These are phyloP conservation scores for Clavariopsis aquatica DNA, from an alignment of 495 filamentous ascomycete genomes.

Conservation along the genomic window DNA sequence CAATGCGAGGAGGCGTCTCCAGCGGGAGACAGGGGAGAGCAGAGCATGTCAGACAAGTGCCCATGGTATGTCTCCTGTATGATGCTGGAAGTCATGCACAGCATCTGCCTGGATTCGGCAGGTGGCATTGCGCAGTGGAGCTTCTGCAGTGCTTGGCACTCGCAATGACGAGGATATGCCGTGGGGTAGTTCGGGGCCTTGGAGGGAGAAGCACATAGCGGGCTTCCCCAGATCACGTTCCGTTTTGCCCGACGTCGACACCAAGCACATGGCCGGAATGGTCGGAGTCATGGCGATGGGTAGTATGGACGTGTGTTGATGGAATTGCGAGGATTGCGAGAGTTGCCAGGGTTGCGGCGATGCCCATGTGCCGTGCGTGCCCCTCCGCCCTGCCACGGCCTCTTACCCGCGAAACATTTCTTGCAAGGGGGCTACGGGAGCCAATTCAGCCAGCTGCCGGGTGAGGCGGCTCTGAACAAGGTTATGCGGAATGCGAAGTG, in stretches of 20 bases:
- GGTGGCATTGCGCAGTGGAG: background rate
- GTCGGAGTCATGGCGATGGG: background rate
- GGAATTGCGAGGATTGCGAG: background rate
- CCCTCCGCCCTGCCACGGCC: background rate
- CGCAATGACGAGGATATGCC: background rate
- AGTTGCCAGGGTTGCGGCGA: background rate
- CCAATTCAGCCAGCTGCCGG: background rate
- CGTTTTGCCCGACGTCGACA: background rate
- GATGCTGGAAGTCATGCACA: background rate
- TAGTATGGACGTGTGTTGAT: background rate
- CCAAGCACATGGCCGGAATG: background rate
- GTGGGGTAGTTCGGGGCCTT: background rate
- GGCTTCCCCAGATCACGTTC: background rate
- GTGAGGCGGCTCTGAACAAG: too few relatives aligned
- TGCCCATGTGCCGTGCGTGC: background rate
- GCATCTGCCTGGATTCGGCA: slow-evolving; percentile 3
- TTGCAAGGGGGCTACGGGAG: background rate
- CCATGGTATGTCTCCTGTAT: too few relatives aligned
- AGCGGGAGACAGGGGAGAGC: too few relatives aligned
- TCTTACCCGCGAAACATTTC: background rate
- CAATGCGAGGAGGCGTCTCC: too few relatives aligned
- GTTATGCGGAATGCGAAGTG: background rate
- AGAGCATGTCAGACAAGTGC: too few relatives aligned
- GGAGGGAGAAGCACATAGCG: background rate
- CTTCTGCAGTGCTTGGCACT: background rate